Evolutionary conservation across 495 filamentous ascomycete species (phyloP).

Genomic region (Tuber brumale): DNA sequence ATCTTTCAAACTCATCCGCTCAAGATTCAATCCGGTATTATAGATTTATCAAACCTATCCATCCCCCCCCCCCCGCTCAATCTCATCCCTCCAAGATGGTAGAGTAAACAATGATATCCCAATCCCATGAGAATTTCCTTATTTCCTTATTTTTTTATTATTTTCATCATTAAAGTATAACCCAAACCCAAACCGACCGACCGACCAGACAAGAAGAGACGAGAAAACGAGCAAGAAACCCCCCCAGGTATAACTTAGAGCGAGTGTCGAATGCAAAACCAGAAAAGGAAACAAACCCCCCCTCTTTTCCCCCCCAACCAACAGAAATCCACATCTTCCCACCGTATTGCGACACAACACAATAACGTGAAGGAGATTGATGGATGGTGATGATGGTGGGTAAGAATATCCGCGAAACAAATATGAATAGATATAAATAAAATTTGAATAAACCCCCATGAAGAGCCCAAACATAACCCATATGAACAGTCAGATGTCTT

Average conservation of each 20-base stretch:
- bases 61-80: too few species aligned
- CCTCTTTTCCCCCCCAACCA: not conserved
- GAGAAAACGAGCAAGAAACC: not conserved
- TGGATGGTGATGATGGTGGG: not conserved
- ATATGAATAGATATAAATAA: slow-evolving; percentile 6
- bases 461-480: slow-evolving; percentile 31
- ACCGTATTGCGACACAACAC: not conserved
- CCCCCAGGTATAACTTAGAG: not conserved
- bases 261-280: not conserved
- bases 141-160: not conserved
- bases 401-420: not conserved
- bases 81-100: too few species aligned
- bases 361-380: not conserved
- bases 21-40: not conserved
- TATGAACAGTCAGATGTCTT: slow-evolving; percentile 27
- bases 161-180: not conserved
- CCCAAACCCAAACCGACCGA: not conserved
- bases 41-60: too few species aligned
- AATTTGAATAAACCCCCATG: not conserved
- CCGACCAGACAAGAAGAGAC: not conserved
- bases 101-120: not conserved
- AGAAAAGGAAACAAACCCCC: not conserved
- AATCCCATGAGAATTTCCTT: not conserved
- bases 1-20: not conserved
- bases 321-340: not conserved